Evolutionary conservation across 176 grass and related monocot genomes (phyloP).

Genomic region (Eragrostis curvula): DNA sequence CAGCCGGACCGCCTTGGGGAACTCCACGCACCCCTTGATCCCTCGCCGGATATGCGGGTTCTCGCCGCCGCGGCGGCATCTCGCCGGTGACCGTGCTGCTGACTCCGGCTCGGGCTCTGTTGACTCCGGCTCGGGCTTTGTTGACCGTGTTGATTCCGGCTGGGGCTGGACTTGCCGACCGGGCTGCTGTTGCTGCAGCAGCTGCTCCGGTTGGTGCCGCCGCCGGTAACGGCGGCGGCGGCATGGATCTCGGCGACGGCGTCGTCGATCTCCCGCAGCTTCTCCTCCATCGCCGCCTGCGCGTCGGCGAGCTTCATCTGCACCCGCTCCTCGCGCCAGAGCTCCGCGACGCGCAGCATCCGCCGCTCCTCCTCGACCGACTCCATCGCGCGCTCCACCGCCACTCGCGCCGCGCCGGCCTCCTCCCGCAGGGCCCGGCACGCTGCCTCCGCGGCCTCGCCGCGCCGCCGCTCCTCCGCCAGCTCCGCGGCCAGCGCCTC

Average conservation of each 20-base stretch:
- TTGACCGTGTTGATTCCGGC: conserved; percentile 27
- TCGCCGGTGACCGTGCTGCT: conserved; percentile 35
- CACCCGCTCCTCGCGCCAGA: conserved; percentile 87
- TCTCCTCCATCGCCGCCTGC: conserved; percentile 59
- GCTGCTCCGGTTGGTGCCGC: background rate
- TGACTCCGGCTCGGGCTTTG: conserved; percentile 37
- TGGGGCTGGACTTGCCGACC: conserved; percentile 29
- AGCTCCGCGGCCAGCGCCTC: conserved; percentile 61
- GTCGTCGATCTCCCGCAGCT: conserved; percentile 58
- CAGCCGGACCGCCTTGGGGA: conserved; percentile 56
- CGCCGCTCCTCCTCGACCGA: conserved; percentile 73
- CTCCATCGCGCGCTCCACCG: conserved; percentile 22
- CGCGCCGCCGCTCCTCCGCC: conserved; percentile 57
- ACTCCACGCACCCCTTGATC: conserved; percentile 94
- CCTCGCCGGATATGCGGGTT: conserved; percentile 91
- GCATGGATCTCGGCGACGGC: conserved; percentile 11
- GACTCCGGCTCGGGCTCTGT: conserved; percentile 20
- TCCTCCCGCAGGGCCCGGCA: conserved; percentile 58
- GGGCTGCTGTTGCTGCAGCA: conserved; percentile 28
- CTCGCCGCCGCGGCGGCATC: conserved; percentile 49
- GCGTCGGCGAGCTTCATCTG: conserved; percentile 88
- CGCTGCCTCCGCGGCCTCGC: conserved; percentile 49
- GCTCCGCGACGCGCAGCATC: conserved; percentile 75
- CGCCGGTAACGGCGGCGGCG: background rate
- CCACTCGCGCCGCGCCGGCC: conserved; percentile 29